Evolutionary conservation across 495 filamentous ascomycete genomes (phyloP).

Genomic region (Aspergillus cristatus): DNA sequence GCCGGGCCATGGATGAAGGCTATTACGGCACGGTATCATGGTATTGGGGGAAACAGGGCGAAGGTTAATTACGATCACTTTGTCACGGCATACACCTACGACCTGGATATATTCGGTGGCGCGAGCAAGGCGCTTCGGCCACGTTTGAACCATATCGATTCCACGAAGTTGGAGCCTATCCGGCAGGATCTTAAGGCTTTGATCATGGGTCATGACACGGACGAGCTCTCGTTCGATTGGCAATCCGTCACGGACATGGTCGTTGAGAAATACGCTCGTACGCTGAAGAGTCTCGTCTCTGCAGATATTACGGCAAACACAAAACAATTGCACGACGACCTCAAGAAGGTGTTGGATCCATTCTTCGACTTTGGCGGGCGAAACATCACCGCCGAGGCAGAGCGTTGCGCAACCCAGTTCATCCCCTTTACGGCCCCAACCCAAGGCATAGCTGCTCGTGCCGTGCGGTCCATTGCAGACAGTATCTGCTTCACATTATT

Average conservation of each 20-base stretch:
- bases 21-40: constrained; percentile 47
- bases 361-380: constrained; percentile 38
- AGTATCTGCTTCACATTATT: constrained; percentile 44
- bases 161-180: constrained; percentile 29
- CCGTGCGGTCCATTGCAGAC: constrained; percentile 36
- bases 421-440: constrained; percentile 13
- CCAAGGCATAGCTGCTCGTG: constrained; percentile 22
- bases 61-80: constrained; percentile 52
- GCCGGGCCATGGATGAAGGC: constrained; percentile 23
- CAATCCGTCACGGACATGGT: constrained; percentile 54
- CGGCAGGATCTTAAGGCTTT: constrained; percentile 31
- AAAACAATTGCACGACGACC: constrained; percentile 19
- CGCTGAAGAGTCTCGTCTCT: constrained; percentile 40
- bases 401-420: constrained; percentile 45
- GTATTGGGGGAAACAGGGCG: constrained; percentile 45
- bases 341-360: constrained; percentile 35
- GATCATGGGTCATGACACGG: constrained; percentile 18
- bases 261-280: constrained; percentile 44
- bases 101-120: constrained; percentile 40
- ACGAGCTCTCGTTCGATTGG: constrained; percentile 39
- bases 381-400: constrained; percentile 21
- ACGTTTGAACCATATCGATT: constrained; percentile 30
- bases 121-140: constrained; percentile 28
- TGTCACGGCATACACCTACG: constrained; percentile 49
- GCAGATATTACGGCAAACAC: constrained; percentile 21